Base-by-base conservation (phyloP, 805 yeast genomes). In the Metschnikowia continentalis region DNA sequence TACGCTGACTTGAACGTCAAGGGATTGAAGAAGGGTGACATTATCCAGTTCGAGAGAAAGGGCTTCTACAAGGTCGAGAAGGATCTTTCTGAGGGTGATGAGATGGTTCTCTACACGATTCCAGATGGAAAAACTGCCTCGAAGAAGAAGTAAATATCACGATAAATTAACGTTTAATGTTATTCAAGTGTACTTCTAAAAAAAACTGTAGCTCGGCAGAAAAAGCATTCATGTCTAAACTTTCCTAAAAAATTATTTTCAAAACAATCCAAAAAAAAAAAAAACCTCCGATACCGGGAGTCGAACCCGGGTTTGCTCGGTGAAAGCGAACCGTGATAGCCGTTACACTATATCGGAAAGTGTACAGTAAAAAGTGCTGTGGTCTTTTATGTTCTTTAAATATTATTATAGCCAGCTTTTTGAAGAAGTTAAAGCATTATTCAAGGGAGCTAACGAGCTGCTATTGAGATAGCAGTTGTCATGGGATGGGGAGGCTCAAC, bases 31-130 rank as follows among this genome's bases (percentile, higher is more conserved):
- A 86, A 76, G 59, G 96, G 96, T 58, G 96, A 89, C 59, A 77
- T 91, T 52, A 83, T 92, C 60, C 98, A 92, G 75, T 90, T 92
- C 60, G 98, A 92, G 75, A 88, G 98, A 78, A 92, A 92, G 77
- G 98, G 98, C 62, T 92, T 90, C 79, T 92, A 74, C 82, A 82
- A 94, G 67, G 77, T 91, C 54, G 98, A 92, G 64, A 70, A 52
- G 58, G 65, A 78, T 33, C 77, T 77, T 54, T 69, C 73, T 33
- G 81, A 78, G 52, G 87, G 84, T 51, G 75, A 81, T 60, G 81
- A 82, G 55, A 85, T 82, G 55, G 84, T 86, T 46, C 86, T 92
- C 78, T 92, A 87, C 75, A 86, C 96, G 58, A 90, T 92, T 61
- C 98, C 98, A 55, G 98, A 92, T 69, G 98, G 98, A 68, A 92